A percentile compares a stretch with the other conserved stretches of the same genome.
Conservation (phyloP, 2,329 filamentous ascomycete genomes). For the Moelleriella libera region DNA sequence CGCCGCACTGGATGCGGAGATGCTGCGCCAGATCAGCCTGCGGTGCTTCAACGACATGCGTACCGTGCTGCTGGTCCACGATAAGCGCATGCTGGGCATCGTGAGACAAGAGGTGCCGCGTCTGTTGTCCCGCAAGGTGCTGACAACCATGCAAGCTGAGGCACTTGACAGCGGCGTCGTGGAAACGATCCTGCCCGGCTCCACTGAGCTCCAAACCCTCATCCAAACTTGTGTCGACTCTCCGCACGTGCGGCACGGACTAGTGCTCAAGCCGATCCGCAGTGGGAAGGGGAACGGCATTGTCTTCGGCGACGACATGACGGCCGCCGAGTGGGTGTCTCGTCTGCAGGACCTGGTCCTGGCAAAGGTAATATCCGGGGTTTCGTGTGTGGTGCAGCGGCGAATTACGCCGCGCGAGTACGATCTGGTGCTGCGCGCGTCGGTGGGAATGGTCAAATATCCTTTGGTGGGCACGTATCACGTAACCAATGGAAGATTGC, state of each 20-base stretch:
- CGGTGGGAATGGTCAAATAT: constrained; percentile 10
- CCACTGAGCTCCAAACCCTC: constrained; percentile 10
- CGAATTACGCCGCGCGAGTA: constrained; percentile 15
- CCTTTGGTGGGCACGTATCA: constrained; percentile 20
- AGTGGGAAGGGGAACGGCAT: constrained; percentile 25
- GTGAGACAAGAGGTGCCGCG: constrained; percentile 18
- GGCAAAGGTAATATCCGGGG: neutral
- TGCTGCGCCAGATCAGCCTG: constrained; percentile 20
- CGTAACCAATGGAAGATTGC: constrained; percentile 10
- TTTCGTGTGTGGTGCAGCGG: constrained; percentile 14
- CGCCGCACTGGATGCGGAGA: constrained; percentile 12
- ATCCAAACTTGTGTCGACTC: constrained; percentile 3
- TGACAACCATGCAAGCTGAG: constrained; percentile 13
- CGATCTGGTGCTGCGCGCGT: constrained; percentile 13
- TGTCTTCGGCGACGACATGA: constrained; percentile 21
- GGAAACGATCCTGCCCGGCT: constrained; percentile 19
- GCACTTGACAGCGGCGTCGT: constrained; percentile 14
- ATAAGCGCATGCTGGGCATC: constrained; percentile 27
- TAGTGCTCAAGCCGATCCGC: constrained; percentile 22
- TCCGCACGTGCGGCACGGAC: constrained; percentile 10
- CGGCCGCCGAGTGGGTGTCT: constrained; percentile 13
- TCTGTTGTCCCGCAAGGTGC: constrained; percentile 10
- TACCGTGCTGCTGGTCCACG: constrained; percentile 24
- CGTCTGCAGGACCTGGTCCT: constrained; percentile 6
- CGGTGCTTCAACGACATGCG: constrained; percentile 26